Percentiles rank a stretch among this genome's conserved stretches.
These are phyloP conservation scores for Tulasnella sp. DNA, from an alignment of 768 basidiomycete species.

Conservation along the genomic window DNA sequence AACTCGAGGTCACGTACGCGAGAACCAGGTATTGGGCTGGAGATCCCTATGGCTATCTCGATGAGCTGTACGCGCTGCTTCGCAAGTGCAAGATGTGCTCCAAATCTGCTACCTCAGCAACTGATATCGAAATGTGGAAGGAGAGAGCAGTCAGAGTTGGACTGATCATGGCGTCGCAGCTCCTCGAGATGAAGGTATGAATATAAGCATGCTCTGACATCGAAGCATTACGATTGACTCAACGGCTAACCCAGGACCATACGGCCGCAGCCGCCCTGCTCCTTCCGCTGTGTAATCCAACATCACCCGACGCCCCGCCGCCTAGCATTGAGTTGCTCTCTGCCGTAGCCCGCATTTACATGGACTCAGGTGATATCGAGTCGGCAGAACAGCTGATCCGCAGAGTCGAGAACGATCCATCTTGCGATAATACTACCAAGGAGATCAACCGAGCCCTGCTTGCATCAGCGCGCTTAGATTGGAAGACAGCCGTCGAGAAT, in stretches of 20 bases:
- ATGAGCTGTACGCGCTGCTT: constrained; percentile 55
- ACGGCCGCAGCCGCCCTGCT: constrained; percentile 56
- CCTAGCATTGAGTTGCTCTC: constrained; percentile 51
- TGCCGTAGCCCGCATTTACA: constrained; percentile 59
- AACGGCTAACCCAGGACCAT: no score
- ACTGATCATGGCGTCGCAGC: constrained; percentile 67
- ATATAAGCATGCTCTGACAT: background rate
- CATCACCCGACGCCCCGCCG: constrained; percentile 20
- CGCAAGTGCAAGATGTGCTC: constrained; percentile 43
- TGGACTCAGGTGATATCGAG: constrained; percentile 56
- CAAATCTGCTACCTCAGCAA: constrained; percentile 28
- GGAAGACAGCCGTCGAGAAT: constrained; percentile 40
- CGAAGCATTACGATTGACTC: background rate
- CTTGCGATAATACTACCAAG: constrained; percentile 32
- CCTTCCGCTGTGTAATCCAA: constrained; percentile 44
- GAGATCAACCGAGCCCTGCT: constrained; percentile 57
- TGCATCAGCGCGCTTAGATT: constrained; percentile 59
- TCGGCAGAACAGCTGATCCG: constrained; percentile 50
- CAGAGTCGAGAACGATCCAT: constrained; percentile 35
- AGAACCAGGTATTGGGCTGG: constrained; percentile 73
- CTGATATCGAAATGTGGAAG: constrained; percentile 53
- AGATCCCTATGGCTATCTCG: constrained; percentile 69
- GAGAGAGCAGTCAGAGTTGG: constrained; percentile 67
- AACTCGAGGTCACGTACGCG: constrained; percentile 55
- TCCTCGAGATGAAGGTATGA: constrained; percentile 72